phyloP scores from a whole-genome alignment of 2,329 filamentous ascomycete species.

The Dendryphion nanum region DNA sequence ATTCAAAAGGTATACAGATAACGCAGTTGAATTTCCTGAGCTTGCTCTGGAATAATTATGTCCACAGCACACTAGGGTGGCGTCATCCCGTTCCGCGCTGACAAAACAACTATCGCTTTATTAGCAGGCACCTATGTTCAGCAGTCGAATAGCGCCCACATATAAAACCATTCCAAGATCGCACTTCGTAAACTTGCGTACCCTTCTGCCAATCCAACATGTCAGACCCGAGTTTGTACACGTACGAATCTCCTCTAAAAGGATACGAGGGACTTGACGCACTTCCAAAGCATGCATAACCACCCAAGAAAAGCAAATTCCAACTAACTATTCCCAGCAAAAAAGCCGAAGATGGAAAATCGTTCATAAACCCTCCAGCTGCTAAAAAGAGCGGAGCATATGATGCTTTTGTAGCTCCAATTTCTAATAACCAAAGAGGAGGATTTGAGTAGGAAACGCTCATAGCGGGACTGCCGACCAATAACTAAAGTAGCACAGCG shows the following conservation, averaged over 20 bases:
- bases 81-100: too few relatives aligned
- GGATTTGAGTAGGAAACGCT: conserved; percentile 64
- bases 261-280: conserved; percentile 59
- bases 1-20: too few relatives aligned
- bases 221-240: conserved; percentile 45
- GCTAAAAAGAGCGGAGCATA: conserved; percentile 67
- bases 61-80: too few relatives aligned
- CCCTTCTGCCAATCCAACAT: conserved; percentile 18
- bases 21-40: too few relatives aligned
- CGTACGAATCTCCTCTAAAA: conserved; percentile 56
- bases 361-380: conserved; percentile 64
- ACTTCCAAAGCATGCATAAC: conserved; percentile 44
- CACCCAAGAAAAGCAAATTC: conserved; percentile 1
- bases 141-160: too few relatives aligned
- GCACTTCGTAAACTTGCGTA: too few relatives aligned
- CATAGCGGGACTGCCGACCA: neutral
- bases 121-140: too few relatives aligned
- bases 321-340: neutral
- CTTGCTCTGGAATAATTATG: too few relatives aligned
- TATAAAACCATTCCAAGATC: too few relatives aligned
- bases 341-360: conserved; percentile 71
- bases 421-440: conserved; percentile 64
- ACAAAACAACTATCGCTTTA: too few relatives aligned
- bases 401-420: conserved; percentile 64
- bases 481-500: conserved; percentile 14